phyloP scores from a whole-genome alignment of 805 yeast genomes.

The Yamadazyma scolyti region DNA sequence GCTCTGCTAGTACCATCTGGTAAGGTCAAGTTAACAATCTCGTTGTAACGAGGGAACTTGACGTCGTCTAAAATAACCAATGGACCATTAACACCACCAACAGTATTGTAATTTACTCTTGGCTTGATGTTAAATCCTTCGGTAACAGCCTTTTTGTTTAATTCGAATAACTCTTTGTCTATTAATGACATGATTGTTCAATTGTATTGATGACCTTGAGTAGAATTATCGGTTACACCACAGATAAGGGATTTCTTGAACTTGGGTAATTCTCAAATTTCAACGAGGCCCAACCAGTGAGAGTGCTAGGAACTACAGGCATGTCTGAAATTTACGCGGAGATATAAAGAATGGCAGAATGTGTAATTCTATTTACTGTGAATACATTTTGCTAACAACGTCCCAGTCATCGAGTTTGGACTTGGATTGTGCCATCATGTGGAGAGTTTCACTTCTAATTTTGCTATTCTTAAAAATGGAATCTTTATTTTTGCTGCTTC shows the following conservation, averaged over 20 bases:
- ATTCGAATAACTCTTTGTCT: constrained; percentile 52
- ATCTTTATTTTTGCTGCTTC: constrained; percentile 2
- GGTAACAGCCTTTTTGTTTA: constrained; percentile 88
- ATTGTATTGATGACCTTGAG: too few species aligned
- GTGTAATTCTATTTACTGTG: too few species aligned
- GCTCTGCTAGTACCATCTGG: constrained; percentile 95
- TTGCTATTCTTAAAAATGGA: neutral
- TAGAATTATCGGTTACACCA: too few species aligned
- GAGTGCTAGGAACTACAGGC: too few species aligned
- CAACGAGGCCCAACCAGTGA: too few species aligned
- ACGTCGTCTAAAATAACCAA: constrained; percentile 65
- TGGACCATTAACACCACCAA: constrained; percentile 98
- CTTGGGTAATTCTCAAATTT: too few species aligned
- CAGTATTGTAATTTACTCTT: constrained; percentile 90
- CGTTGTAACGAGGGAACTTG: constrained; percentile 72
- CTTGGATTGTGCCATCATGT: constrained; percentile 16
- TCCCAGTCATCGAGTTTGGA: constrained; percentile 14
- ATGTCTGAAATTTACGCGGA: too few species aligned
- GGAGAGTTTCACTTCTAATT: constrained; percentile 5
- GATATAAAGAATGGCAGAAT: too few species aligned
- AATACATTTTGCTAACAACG: constrained; percentile 11
- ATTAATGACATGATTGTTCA: constrained; percentile 29
- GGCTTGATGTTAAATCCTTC: constrained; percentile 91
- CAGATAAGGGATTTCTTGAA: too few species aligned
- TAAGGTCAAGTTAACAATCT: constrained; percentile 91